Base-by-base conservation (phyloP, 371 early-diverging fungal genomes). In the Mucor velutinosus region DNA sequence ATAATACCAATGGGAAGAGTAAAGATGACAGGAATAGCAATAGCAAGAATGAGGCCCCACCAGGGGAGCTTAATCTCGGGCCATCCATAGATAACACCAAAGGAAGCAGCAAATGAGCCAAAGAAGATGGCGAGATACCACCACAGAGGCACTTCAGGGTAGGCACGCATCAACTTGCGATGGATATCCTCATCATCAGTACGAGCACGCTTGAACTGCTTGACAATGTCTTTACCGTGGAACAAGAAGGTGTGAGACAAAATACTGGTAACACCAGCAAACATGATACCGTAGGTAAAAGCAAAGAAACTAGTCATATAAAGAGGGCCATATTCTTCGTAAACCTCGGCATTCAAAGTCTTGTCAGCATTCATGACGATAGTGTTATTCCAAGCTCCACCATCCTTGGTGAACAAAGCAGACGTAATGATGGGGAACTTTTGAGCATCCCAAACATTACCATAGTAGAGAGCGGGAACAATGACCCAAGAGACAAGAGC, bases 1-100 rank as follows among this genome's bases (percentile, higher is more conserved):
- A 93, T 84, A 58, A 93, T 90, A 76, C 93, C 94, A 49, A 94
- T 86, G 1, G 97, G 95, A 5, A 96, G 72, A 7, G 92, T 82
- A 71, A 94, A 89, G 60, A 91, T 69, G 19, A 82, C 68, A 23
- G 91, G 79, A 14, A 93, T 79, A 27, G 72, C 77, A 1, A 90
- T 70, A 39, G 90, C 88, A 3, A 94, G 73, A 63, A 92, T 69
- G 35, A 90, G 67, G 69, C 83, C 88, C 87, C 90, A 92, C 90
- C 90, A 91, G 10, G 86, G 87, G 32, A 79, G 70, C n/a, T 89
- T 82, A 14, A 81, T 84, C 4, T 47, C 49, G 3, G n/a, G 23
- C 71, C 87, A 85, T 47, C 64, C 67, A 32, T 82, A 77, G 57
- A 87, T 79, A 29, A 87, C 87, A 60, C 73, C 79, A 57, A 87